Evolutionary conservation across 192 early-diverging fungal species (phyloP).

Genomic region (Umbelopsis sp.): DNA sequence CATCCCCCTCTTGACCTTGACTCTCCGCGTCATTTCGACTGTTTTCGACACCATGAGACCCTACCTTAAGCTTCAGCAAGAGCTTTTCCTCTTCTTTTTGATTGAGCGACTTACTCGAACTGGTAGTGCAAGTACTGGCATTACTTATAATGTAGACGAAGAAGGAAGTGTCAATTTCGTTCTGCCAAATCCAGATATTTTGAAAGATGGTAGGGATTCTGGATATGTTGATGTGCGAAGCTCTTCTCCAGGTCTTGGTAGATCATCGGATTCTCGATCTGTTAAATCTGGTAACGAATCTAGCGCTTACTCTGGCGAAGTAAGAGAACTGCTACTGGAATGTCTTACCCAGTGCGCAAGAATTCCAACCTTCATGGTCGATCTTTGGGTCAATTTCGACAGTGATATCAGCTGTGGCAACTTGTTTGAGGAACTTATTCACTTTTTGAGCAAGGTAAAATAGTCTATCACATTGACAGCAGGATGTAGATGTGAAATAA

Average conservation of each 20-base stretch:
- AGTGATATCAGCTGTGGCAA: conserved; percentile 81
- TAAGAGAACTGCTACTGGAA: conserved; percentile 85
- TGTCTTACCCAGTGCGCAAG: conserved; percentile 74
- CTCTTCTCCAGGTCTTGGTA: conserved; percentile 31
- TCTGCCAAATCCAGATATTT: neutral
- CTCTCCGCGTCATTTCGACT: conserved; percentile 65
- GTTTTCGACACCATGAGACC: conserved; percentile 70
- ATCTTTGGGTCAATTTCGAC: conserved; percentile 96
- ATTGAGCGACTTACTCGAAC: conserved; percentile 49
- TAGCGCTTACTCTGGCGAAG: conserved; percentile 66
- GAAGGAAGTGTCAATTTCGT: conserved; percentile 33
- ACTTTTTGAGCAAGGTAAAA: conserved; percentile 74
- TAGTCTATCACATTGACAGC: neutral
- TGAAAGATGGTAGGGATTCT: neutral
- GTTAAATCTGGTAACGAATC: conserved; percentile 22
- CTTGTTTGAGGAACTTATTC: conserved; percentile 85
- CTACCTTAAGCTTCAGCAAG: conserved; percentile 77
- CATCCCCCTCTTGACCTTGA: conserved; percentile 58
- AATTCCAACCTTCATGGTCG: conserved; percentile 75
- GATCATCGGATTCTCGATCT: conserved; percentile 16
- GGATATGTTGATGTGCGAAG: conserved; percentile 30
- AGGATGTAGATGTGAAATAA: too few relatives aligned
- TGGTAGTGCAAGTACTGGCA: neutral
- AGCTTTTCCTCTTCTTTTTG: conserved; percentile 70
- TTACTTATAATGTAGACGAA: conserved; percentile 25